These are phyloP conservation scores for Yarrowia sp. DNA, from an alignment of 805 yeast genomes.

Conservation along the genomic window DNA sequence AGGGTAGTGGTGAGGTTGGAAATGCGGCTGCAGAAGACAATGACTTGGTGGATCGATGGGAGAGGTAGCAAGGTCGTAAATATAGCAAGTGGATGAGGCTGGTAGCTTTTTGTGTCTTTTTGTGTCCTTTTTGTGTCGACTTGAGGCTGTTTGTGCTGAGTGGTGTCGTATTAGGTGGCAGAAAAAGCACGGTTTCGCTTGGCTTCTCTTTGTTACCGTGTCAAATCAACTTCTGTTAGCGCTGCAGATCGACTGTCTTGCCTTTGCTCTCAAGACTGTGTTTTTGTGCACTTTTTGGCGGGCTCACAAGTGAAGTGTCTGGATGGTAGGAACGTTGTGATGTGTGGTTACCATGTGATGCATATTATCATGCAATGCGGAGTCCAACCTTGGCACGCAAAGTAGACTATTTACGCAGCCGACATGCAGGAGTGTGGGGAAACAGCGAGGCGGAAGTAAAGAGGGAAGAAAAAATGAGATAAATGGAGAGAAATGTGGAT, in stretches of 20 bases:
- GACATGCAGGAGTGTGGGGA: constrained; percentile 5
- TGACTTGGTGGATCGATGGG: too few species aligned
- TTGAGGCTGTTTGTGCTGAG: neutral
- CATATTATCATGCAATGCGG: constrained; percentile 16
- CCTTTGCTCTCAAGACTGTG: too few species aligned
- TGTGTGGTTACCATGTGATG: constrained; percentile 15
- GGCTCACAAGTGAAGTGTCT: too few species aligned
- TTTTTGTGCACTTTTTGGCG: too few species aligned
- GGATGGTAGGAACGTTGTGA: neutral
- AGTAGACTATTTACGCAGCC: neutral
- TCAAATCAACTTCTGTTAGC: too few species aligned
- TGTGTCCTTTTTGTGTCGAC: too few species aligned
- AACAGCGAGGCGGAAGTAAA: neutral
- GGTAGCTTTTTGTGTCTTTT: neutral
- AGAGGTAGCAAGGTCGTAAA: too few species aligned
- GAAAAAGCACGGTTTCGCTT: too few species aligned
- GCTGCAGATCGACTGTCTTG: too few species aligned
- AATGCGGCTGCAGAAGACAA: neutral
- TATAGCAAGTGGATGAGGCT: neutral
- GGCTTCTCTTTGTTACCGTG: too few species aligned
- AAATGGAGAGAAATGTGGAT: neutral
- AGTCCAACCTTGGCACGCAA: neutral
- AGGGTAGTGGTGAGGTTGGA: neutral
- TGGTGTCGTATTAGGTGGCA: neutral
- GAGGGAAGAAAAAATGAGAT: too few species aligned